These are phyloP conservation scores for Starmerella bombicola DNA, from an alignment of 805 yeast genomes.

Conservation along the genomic window DNA sequence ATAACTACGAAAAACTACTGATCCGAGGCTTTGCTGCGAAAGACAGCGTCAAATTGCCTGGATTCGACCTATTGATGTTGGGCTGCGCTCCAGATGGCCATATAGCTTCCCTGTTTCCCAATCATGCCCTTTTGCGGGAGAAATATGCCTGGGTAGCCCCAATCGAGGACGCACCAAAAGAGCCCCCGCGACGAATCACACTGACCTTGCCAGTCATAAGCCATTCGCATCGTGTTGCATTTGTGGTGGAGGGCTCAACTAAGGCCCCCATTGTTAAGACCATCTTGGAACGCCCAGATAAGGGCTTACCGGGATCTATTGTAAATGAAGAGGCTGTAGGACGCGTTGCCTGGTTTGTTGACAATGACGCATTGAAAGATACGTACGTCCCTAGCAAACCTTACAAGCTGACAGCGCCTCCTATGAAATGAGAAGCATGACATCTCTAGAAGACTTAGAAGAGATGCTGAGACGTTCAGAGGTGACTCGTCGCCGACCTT, in stretches of 20 bases:
- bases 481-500: no score
- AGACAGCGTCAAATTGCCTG: constrained; percentile 89
- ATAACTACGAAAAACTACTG: constrained; percentile 72
- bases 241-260: constrained; percentile 92
- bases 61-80: constrained; percentile 77
- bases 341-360: constrained; percentile 93
- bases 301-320: constrained; percentile 84
- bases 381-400: constrained; percentile 60
- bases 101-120: constrained; percentile 91
- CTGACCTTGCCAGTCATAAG: constrained; percentile 88
- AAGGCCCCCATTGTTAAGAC: constrained; percentile 85
- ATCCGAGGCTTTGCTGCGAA: constrained; percentile 89
- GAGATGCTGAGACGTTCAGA: no score
- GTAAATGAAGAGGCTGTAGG: constrained; percentile 97
- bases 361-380: constrained; percentile 78
- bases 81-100: constrained; percentile 99
- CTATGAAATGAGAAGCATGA: constrained; percentile 1
- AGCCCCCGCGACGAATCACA: constrained; percentile 76
- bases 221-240: constrained; percentile 82
- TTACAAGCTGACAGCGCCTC: constrained; percentile 43
- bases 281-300: constrained; percentile 93
- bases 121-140: constrained; percentile 78
- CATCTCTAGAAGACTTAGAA: no score
- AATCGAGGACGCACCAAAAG: constrained; percentile 79
- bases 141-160: constrained; percentile 91